These are phyloP conservation scores for Penicillium concentricum DNA, from an alignment of 2,329 filamentous ascomycete species.

Conservation along the genomic window DNA sequence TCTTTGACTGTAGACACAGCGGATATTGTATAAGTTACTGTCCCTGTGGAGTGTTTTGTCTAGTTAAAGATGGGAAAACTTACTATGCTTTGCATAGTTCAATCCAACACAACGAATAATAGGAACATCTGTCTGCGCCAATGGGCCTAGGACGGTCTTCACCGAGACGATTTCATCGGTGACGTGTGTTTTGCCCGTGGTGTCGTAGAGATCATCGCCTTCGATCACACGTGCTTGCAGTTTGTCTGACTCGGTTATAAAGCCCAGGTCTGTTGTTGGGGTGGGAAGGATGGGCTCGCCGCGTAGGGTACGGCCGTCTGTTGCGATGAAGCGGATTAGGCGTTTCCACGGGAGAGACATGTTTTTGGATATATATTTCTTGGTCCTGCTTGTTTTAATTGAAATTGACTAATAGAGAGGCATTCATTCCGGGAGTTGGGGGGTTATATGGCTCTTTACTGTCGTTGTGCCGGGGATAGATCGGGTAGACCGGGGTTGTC, in stretches of 20 bases:
- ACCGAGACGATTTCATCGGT: constrained; percentile 54
- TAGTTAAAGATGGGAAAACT: background rate
- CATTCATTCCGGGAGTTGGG: background rate
- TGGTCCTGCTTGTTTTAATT: background rate
- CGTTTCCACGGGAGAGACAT: constrained; percentile 49
- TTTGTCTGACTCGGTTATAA: constrained; percentile 47
- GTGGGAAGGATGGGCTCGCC: constrained; percentile 52
- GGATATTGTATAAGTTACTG: background rate
- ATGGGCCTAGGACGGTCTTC: constrained; percentile 50
- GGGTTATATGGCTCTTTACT: background rate
- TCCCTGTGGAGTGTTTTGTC: background rate
- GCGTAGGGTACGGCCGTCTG: constrained; percentile 51
- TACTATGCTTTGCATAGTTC: constrained; percentile 60
- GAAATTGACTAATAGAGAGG: background rate
- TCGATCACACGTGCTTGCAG: constrained; percentile 55
- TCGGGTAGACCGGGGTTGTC: background rate
- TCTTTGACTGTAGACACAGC: constrained; percentile 46
- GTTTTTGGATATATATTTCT: background rate
- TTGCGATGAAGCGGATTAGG: constrained; percentile 56
- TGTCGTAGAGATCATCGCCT: constrained; percentile 53
- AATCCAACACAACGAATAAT: constrained; percentile 60
- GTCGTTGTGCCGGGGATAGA: background rate
- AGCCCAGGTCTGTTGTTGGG: constrained; percentile 48
- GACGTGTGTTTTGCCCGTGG: constrained; percentile 47
- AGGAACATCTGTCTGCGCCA: constrained; percentile 53